Percentiles rank a stretch among this genome's conserved stretches.
Evolutionary conservation across 2,329 filamentous ascomycete species (phyloP).

Genomic region (Teratosphaeria gauchensis): DNA sequence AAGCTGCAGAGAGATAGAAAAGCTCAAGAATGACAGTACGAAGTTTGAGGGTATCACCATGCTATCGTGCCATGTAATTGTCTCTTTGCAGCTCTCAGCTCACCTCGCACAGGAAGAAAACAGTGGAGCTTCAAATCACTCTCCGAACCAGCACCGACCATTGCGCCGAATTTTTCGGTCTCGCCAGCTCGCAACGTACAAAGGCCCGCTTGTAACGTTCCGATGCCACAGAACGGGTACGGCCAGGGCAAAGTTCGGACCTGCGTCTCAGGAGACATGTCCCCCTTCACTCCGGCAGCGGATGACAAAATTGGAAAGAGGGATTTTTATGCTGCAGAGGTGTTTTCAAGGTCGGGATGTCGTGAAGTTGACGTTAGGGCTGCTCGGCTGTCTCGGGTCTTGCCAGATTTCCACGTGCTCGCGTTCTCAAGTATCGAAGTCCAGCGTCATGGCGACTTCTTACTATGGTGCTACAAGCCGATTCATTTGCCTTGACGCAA

Average conservation of each 20-base stretch:
- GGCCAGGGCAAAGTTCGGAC: not conserved
- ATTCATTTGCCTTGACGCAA: too few species aligned
- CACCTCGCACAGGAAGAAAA: not conserved
- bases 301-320: not conserved
- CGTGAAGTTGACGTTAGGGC: not conserved
- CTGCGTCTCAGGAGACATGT: not conserved
- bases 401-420: not conserved
- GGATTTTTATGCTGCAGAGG: not conserved
- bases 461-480: too few species aligned
- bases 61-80: not conserved
- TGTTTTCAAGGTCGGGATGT: not conserved
- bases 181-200: not conserved
- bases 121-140: not conserved
- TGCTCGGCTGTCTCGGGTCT: not conserved
- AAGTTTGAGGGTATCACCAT: not conserved
- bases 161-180: not conserved
- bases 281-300: not conserved
- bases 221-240: not conserved
- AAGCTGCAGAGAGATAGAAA: not conserved
- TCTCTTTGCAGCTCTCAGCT: not conserved
- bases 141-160: not conserved
- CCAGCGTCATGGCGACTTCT: too few species aligned
- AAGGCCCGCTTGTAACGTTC: not conserved
- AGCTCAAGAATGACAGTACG: not conserved
- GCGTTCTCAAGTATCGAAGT: not conserved